Conservation (phyloP, 2,329 filamentous ascomycete species). For the Hymenoscyphus occultus region DNA sequence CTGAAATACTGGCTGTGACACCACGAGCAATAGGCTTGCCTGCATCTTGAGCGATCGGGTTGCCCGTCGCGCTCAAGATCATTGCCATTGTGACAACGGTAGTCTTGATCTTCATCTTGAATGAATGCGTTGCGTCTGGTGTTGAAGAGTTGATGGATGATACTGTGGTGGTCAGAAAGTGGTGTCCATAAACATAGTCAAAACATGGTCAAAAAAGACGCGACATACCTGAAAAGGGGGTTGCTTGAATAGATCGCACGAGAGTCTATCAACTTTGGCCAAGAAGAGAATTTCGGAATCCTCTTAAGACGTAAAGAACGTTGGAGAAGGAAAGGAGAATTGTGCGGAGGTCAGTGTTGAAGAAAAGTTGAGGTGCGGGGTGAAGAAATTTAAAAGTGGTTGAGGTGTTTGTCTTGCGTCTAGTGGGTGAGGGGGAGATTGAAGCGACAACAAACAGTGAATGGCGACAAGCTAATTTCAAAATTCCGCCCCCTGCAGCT, state of each 20-base stretch:
- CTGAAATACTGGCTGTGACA: background rate
- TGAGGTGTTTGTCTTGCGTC: background rate
- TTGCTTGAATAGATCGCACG: background rate
- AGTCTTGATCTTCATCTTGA: constrained; percentile 4
- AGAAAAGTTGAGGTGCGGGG: background rate
- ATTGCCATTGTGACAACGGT: constrained; percentile 1
- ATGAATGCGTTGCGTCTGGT: background rate
- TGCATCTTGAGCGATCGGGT: background rate
- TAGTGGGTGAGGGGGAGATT: background rate
- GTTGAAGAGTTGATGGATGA: background rate
- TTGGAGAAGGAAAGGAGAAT: background rate
- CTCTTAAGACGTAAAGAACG: constrained; percentile 12
- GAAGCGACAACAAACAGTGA: constrained; percentile 6
- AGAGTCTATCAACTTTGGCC: background rate
- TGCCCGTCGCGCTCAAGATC: background rate
- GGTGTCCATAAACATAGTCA: background rate
- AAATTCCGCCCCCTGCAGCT: background rate
- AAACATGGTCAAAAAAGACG: background rate
- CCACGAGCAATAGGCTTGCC: background rate
- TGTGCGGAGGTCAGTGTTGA: background rate
- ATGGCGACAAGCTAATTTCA: background rate
- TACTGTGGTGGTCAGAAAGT: background rate
- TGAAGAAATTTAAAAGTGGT: constrained; percentile 1
- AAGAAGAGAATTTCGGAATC: constrained; percentile 7
- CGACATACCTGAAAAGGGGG: background rate